Percentiles rank a stretch among this genome's conserved stretches.
phyloP scores from a whole-genome alignment of 768 basidiomycete genomes.

The Hemileccinum impolitum region DNA sequence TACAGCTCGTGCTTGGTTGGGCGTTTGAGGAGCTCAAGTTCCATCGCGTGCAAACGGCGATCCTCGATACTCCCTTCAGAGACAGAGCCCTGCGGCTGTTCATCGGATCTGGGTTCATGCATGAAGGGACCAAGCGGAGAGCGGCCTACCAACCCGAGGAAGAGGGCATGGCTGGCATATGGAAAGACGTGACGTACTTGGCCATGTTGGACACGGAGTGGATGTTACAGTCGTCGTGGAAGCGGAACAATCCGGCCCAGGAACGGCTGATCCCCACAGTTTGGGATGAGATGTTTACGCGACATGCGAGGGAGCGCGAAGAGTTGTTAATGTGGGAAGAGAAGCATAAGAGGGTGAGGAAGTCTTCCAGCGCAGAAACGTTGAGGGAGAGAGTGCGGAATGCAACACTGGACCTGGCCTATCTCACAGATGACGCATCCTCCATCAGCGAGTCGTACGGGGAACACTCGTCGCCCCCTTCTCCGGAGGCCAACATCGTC shows the following conservation, averaged over 20 bases:
- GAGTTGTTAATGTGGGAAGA: constrained; percentile 53
- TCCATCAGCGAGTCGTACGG: constrained; percentile 16
- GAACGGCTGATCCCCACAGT: constrained; percentile 35
- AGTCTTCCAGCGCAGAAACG: constrained; percentile 42
- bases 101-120: constrained; percentile 47
- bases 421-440: constrained; percentile 17
- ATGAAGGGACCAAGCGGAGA: constrained; percentile 62
- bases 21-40: constrained; percentile 41
- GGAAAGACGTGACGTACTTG: constrained; percentile 60
- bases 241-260: neutral
- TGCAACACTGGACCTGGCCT: constrained; percentile 7
- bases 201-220: constrained; percentile 64
- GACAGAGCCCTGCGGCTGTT: constrained; percentile 47
- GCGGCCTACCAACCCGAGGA: constrained; percentile 44
- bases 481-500: constrained; percentile 14
- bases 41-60: constrained; percentile 35
- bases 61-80: constrained; percentile 44
- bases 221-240: constrained; percentile 35
- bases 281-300: constrained; percentile 61
- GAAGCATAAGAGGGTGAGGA: constrained; percentile 26
- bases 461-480: constrained; percentile 19
- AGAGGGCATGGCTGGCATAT: constrained; percentile 38
- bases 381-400: constrained; percentile 22
- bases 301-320: constrained; percentile 57
- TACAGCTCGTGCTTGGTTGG: constrained; percentile 41